phyloP scores from a whole-genome alignment of 2,329 filamentous ascomycete species.

The Ophiostoma piceae region DNA sequence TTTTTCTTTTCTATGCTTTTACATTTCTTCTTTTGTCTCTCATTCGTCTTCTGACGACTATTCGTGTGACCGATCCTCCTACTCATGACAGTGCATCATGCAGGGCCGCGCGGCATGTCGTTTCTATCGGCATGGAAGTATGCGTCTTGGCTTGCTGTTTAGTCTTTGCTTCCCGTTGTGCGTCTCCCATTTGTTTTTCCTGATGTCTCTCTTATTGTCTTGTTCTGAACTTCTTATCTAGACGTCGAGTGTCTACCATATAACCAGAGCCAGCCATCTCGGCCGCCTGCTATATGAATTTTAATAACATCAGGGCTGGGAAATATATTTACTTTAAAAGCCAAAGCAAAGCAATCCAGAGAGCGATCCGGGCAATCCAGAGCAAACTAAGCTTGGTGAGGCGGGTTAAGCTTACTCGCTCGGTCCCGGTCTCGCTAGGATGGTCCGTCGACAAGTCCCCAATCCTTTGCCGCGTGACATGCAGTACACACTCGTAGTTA shows the following conservation, averaged over 20 bases:
- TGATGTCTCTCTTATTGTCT: too few relatives aligned
- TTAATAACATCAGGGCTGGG: not conserved
- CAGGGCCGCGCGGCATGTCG: constrained; percentile 11
- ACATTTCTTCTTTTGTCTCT: not conserved
- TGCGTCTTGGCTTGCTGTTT: not conserved
- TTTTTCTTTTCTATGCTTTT: not conserved
- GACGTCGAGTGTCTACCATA: not conserved
- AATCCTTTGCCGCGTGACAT: not conserved
- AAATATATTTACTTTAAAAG: not conserved
- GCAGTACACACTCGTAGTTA: not conserved
- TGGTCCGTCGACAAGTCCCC: not conserved
- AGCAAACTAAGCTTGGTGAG: not conserved
- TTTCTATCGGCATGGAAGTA: not conserved
- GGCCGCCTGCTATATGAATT: not conserved
- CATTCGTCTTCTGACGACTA: too few relatives aligned
- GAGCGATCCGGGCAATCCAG: not conserved
- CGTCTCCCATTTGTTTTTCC: not conserved
- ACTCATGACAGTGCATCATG: not conserved
- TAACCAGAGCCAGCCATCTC: not conserved
- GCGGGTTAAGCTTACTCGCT: not conserved
- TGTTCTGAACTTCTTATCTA: too few relatives aligned
- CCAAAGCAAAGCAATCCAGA: too few relatives aligned
- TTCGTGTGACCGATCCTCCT: not conserved
- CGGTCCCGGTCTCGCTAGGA: not conserved
- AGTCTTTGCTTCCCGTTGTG: not conserved